A percentile compares a stretch with the other conserved stretches of the same genome.
phyloP scores from a whole-genome alignment of 805 yeast genomes.

The Ogataea saltuana region DNA sequence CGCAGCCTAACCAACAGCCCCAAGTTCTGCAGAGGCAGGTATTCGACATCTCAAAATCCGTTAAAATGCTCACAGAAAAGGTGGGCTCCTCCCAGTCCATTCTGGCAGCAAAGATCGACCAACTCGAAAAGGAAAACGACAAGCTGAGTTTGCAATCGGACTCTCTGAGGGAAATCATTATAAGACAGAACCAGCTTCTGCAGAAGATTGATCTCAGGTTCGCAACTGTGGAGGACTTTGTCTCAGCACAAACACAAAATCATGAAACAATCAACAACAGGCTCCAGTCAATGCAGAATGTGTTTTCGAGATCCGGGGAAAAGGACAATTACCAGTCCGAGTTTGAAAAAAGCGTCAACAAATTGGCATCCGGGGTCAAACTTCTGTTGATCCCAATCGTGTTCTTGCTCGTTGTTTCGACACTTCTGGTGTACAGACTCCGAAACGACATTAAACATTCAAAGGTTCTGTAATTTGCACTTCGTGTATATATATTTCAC shows the following conservation, averaged over 20 bases:
- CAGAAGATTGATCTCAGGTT: conserved; percentile 20
- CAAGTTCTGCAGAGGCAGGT: conserved; percentile 24
- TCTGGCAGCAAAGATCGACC: conserved; percentile 9
- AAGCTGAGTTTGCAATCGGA: conserved; percentile 18
- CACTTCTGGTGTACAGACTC: conserved; percentile 50
- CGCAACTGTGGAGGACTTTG: conserved; percentile 12
- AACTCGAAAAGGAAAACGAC: conserved; percentile 13
- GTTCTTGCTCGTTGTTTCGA: conserved; percentile 41
- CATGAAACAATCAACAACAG: conserved; percentile 19
- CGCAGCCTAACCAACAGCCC: conserved; percentile 9
- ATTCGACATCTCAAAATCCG: conserved; percentile 22
- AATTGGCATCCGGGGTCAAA: conserved; percentile 22
- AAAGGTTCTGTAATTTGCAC: conserved; percentile 45
- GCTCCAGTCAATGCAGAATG: conserved; percentile 18
- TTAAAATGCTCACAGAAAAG: conserved; percentile 18
- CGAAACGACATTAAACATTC: conserved; percentile 65
- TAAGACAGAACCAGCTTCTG: conserved; percentile 20
- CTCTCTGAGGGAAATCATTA: conserved; percentile 10
- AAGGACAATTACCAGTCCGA: conserved; percentile 14
- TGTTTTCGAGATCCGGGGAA: conserved; percentile 11
- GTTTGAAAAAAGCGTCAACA: conserved; percentile 22
- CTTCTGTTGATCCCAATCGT: conserved; percentile 40
- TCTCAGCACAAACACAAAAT: conserved; percentile 25
- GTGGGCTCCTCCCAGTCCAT: conserved; percentile 7
- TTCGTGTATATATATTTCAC: background rate